Base-by-base conservation (phyloP, 805 yeast genomes). In the Zygosaccharomyces pseudorouxii region DNA sequence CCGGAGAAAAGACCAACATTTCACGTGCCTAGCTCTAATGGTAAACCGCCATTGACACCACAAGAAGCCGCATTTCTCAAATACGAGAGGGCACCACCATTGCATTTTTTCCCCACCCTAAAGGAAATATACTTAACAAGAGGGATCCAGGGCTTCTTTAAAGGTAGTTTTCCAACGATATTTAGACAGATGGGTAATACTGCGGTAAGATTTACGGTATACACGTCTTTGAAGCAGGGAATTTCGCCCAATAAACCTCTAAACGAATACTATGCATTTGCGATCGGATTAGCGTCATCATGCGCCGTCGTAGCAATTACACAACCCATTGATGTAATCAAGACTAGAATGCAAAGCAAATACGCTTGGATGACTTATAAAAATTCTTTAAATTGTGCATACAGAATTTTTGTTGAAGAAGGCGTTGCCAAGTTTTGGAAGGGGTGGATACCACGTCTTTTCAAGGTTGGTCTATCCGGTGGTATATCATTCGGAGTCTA, bases 301-400 rank as follows among this genome's bases (percentile, higher is more conserved):
- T 67, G 77, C 3, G 84, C 89, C 0, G 95, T 87, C 25, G 86
- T 88, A 19, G 80, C 78, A 0, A 71, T 78, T 0, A 90, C 96
- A 0, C 98, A 89, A 68, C 97, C 97, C 0, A 71, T 90, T 25
- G 97, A 90, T 68, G 87, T 88, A 2, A 68, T 90, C 42, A 90
- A 90, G 70, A 80, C 97, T 2, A 78, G 95, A 60, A 79, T 89
- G 79, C 97, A 89, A 67, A 79, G 89, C 59, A 79, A 81, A 58
- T 80, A 82, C 60, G 80, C 84, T n/a, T 74, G 74, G 58, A 58
- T 65, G 4, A 56, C 78, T 2, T 84, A 83, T 62, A 75, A 72
- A 49, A 88, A 84, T 66, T 72, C 88, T 5, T 67, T 85, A 58
- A 76, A 80, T 16, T 76, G 82, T 60, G 70, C 75, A 5, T 76